Evolutionary conservation across 1,139 yeast species (phyloP).

Genomic region (Torulaspora globosa): DNA sequence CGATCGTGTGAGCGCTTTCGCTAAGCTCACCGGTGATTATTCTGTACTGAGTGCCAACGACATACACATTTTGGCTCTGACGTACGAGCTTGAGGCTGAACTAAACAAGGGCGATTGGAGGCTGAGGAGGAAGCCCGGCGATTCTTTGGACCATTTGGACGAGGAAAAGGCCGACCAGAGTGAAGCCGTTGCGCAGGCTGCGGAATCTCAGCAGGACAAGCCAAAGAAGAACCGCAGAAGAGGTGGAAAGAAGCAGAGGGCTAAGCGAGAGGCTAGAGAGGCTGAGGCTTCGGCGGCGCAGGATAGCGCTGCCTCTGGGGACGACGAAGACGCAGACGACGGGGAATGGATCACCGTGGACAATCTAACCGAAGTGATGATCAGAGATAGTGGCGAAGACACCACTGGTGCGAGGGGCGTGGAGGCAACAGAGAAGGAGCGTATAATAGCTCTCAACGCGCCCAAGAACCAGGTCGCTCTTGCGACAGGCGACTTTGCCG

Average conservation of each 20-base stretch:
- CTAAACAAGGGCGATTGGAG: slow-evolving; percentile 63
- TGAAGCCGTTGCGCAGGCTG: slow-evolving; percentile 8
- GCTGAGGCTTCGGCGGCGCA: too few relatives aligned
- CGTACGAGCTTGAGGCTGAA: slow-evolving; percentile 81
- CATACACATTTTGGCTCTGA: slow-evolving; percentile 84
- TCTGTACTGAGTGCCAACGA: slow-evolving; percentile 85
- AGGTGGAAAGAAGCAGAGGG: slow-evolving; percentile 63
- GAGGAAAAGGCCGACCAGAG: slow-evolving; percentile 21
- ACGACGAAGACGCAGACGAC: slow-evolving; percentile 60
- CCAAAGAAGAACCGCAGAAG: slow-evolving; percentile 51
- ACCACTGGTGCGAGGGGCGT: slow-evolving; percentile 40
- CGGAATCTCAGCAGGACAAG: slow-evolving; percentile 8
- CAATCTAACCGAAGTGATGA: slow-evolving; percentile 63
- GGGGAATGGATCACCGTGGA: slow-evolving; percentile 97
- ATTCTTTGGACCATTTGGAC: slow-evolving; percentile 33
- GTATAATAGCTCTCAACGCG: slow-evolving; percentile 25
- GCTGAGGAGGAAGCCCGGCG: slow-evolving; percentile 71
- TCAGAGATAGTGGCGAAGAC: slow-evolving; percentile 57
- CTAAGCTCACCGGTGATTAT: slow-evolving; percentile 87
- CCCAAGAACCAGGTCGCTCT: slow-evolving; percentile 64
- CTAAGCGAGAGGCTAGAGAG: slow-evolving; percentile 49
- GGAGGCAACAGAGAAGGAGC: slow-evolving; percentile 24
- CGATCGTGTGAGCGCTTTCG: slow-evolving; percentile 65
- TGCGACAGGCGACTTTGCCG: slow-evolving; percentile 95
- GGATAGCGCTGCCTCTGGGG: slow-evolving; percentile 48